Conservation (phyloP, 306 rosid species). For the Glycine soja region DNA sequence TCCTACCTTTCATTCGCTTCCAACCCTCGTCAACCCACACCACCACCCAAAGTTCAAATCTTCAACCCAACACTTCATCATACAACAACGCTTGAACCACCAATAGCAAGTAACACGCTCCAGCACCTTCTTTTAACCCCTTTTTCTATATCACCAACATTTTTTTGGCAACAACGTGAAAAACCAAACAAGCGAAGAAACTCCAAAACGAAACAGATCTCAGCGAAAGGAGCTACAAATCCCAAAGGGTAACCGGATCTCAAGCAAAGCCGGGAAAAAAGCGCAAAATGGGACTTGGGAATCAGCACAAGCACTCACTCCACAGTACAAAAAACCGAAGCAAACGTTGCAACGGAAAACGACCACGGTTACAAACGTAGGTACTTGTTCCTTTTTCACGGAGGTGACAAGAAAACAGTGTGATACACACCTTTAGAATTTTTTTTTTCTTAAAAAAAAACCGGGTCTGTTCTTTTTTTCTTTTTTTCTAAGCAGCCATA, state of each 20-base stretch:
- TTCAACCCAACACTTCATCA: conserved; percentile 52
- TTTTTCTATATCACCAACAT: conserved; percentile 16
- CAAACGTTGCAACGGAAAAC: conserved; percentile 46
- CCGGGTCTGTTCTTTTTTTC: conserved; percentile 17
- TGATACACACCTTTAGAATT: not conserved
- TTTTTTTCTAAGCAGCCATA: conserved; percentile 12
- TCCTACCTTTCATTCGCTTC: conserved; percentile 72
- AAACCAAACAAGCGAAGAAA: conserved; percentile 17
- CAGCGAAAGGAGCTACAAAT: conserved; percentile 50
- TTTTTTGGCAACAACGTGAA: conserved; percentile 41
- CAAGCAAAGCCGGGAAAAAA: conserved; percentile 36
- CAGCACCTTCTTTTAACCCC: not conserved
- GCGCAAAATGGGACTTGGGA: conserved; percentile 36
- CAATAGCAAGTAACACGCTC: conserved; percentile 26
- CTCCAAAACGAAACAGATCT: conserved; percentile 66
- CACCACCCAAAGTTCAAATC: conserved; percentile 49
- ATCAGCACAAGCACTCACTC: conserved; percentile 48
- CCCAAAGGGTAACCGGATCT: conserved; percentile 68
- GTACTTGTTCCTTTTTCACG: conserved; percentile 28
- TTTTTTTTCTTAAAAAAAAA: not conserved
- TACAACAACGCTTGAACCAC: conserved; percentile 47
- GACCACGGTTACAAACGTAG: conserved; percentile 42
- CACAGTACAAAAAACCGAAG: conserved; percentile 35
- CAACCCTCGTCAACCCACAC: conserved; percentile 54
- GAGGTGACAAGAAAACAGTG: conserved; percentile 45